Evolutionary conservation across 768 basidiomycete species (phyloP), one percentile per base, ranked within the genome.

Genomic region (Pisolithus albus): DNA sequence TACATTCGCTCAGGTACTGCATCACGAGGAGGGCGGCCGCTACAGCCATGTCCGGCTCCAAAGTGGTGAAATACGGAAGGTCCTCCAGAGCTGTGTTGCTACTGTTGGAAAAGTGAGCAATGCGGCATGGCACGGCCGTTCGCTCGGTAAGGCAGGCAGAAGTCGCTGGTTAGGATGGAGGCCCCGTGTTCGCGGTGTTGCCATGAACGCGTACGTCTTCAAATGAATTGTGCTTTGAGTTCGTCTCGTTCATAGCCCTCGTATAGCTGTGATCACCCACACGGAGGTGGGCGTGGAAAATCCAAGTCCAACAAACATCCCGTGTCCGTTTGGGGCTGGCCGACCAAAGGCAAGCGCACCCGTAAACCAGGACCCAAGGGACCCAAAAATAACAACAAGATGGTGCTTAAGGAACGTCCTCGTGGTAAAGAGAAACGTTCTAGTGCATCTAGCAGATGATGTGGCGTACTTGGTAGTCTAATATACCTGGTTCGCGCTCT

Each of bases 261-360:
- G 1, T 24, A 6, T 28, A 92, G 90, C 43, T 79, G 78, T 50
- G 92, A 93, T 69, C 92, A 94, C 70, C 93, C 95, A 54, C 93
- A 96, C 65, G 94, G 94, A 70, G 94, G 95, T 75, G 95, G 95
- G 69, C 87, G 95, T 71, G 95, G 95, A 59, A 97, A 95, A 70
- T 90, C 88, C 54, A 98, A 99, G 77, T 91, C 90, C 52, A 84
- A 94, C 80, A 95, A 91, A 64, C 85, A 93, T 65, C 92, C 94
- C 2, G 84, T 88, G 24, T 92, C 90, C 10, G 81, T 89, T 49
- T 96, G 87, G 86, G 93, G 92, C 51, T 92, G 89, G 88, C 78
- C 86, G 52, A 88, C 91, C 13, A 92, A 92, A 74, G 93, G 93
- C 53, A 89, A 84, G 54, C 80, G 95, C 52, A 99, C 95, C 50